Evolutionary conservation across 2,329 filamentous ascomycete species (phyloP).

Genomic region (Huntiella moniliformis): DNA sequence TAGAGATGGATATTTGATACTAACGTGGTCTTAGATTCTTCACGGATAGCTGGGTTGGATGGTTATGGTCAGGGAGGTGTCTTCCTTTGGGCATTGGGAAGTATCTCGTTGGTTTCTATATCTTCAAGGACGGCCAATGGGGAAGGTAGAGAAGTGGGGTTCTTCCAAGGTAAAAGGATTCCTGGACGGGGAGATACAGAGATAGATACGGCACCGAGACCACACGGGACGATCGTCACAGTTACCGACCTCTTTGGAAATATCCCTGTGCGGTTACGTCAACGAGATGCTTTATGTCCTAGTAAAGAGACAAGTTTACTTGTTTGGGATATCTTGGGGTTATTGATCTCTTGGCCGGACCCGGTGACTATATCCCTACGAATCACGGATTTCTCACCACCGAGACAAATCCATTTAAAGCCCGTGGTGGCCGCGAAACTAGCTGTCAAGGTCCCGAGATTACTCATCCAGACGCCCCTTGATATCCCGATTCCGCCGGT

Average conservation of each 20-base stretch:
- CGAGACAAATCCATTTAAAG: background rate
- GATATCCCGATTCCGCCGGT: constrained; percentile 32
- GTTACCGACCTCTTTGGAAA: constrained; percentile 73
- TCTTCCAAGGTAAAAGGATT: background rate
- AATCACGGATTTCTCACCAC: background rate
- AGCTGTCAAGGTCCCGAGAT: constrained; percentile 20
- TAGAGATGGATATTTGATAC: background rate
- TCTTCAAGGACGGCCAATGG: too few species aligned
- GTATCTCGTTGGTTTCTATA: constrained; percentile 58
- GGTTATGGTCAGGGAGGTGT: constrained; percentile 41
- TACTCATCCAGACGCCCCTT: constrained; percentile 45
- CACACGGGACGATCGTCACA: constrained; percentile 55
- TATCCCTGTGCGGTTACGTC: constrained; percentile 79
- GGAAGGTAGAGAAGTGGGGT: too few species aligned
- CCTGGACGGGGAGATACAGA: background rate
- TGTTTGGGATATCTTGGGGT: constrained; percentile 35
- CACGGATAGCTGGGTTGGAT: constrained; percentile 23
- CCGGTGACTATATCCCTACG: constrained; percentile 30
- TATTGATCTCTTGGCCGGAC: constrained; percentile 52
- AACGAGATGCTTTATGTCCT: constrained; percentile 38
- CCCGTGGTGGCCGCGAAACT: constrained; percentile 3
- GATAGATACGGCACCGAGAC: background rate
- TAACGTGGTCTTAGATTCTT: background rate
- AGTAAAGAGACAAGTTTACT: constrained; percentile 48
- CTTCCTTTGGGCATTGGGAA: constrained; percentile 60